Evolutionary conservation across 139 green algal species (phyloP).

Genomic region (Coelastrella sp.): DNA sequence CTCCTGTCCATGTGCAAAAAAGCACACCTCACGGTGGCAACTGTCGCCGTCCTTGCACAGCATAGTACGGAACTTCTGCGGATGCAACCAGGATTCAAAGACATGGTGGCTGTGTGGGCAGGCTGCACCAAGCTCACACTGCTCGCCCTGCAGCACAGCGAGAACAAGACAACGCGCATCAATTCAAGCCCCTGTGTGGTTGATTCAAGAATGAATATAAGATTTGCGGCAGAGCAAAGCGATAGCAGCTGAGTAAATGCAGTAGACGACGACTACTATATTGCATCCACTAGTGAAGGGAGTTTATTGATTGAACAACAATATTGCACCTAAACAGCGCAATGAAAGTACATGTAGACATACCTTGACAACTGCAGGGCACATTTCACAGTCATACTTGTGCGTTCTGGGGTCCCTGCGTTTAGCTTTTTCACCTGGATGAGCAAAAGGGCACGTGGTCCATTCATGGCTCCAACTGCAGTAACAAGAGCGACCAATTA

Average conservation of each 20-base stretch:
- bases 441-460: conserved; percentile 53
- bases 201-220: too few relatives aligned
- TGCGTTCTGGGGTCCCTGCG: conserved; percentile 77
- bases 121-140: conserved; percentile 23
- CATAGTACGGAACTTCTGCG: conserved; percentile 35
- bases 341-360: too few relatives aligned
- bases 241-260: too few relatives aligned
- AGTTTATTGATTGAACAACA: too few relatives aligned
- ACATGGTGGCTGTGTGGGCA: conserved; percentile 46
- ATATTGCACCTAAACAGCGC: too few relatives aligned
- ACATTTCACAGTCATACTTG: conserved; percentile 76
- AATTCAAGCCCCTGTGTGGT: too few relatives aligned
- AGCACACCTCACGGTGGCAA: conserved; percentile 43
- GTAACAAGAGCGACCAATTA: too few relatives aligned
- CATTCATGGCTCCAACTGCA: conserved; percentile 45
- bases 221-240: too few relatives aligned
- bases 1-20: conserved; percentile 41
- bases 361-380: conserved; percentile 84
- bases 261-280: too few relatives aligned
- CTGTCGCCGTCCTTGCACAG: conserved; percentile 40
- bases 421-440: conserved; percentile 85
- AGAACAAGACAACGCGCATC: not conserved
- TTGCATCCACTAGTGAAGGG: too few relatives aligned
- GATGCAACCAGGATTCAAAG: conserved; percentile 82
- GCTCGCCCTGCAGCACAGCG: conserved; percentile 59